Evolutionary conservation across 257 asterid genomes (phyloP), one percentile per base, ranked within the genome.

Genomic region (Euphrasia confusa): DNA sequence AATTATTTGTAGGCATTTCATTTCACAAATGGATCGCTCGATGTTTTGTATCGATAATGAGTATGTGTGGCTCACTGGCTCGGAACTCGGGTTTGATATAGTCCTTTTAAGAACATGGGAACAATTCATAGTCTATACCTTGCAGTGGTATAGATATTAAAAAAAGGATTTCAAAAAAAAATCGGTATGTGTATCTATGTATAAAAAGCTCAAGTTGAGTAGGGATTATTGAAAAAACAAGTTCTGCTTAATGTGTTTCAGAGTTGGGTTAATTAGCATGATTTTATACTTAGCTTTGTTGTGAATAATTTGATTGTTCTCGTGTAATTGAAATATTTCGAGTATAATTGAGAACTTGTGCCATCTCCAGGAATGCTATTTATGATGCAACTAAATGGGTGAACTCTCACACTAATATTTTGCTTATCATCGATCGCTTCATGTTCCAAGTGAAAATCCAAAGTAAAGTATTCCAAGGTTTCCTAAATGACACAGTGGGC

Each of bases 371-470:
- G 78, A 65, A 84, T 77, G 79, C 21, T 79, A 49, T 69, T 78
- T 44, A 28, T 71, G 60, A 71, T 68, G 67, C 59, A 71, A 72
- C 61, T 76, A 54, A 64, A 69, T 9, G 65, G 65, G 50, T 48
- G 78, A 79, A 67, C 58, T 80, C 62, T 13, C 71, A 53, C 71
- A 45, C 77, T 81, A 64, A 54, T 70, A 53, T 65, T 68, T 64
- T 50, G 52, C 73, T 62, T 69, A 70, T 73, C 79, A 67, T 24
- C 69, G 24, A 52, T 59, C 32, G 35, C 74, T 76, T 73, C 94
- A 84, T 91, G 89, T 84, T 60, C 71, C 79, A 67, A 58, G 64
- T 70, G 66, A 68, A 71, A 48, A 10, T 39, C 68, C 49, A 33
- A 13, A 30, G 33, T 30, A 30, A 30, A 3, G 33, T 30, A 30